Evolutionary conservation across 805 yeast species (phyloP).

Genomic region (Yarrowia sp.): DNA sequence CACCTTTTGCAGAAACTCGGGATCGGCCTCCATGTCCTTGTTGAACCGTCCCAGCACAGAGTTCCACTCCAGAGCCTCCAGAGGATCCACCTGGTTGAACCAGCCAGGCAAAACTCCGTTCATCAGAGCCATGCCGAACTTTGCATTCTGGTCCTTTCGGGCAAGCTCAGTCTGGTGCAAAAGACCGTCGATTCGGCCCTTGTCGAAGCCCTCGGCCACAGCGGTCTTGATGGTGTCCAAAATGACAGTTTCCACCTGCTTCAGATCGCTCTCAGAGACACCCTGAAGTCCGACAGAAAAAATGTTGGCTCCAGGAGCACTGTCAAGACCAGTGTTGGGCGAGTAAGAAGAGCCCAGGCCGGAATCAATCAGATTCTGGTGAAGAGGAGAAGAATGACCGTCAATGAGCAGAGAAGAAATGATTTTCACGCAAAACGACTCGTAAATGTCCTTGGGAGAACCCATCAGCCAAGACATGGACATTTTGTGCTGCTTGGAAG

Average conservation of each 20-base stretch:
- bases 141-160: slow-evolving; percentile 82
- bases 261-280: slow-evolving; percentile 47
- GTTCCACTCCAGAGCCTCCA: slow-evolving; percentile 64
- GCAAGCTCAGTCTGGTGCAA: slow-evolving; percentile 82
- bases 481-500: slow-evolving; percentile 63
- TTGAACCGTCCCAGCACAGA: slow-evolving; percentile 57
- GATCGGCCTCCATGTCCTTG: slow-evolving; percentile 53
- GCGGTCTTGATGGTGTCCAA: slow-evolving; percentile 47
- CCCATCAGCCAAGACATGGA: slow-evolving; percentile 91
- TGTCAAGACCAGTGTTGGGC: slow-evolving; percentile 83
- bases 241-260: slow-evolving; percentile 48
- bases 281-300: slow-evolving; percentile 88
- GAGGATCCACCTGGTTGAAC: slow-evolving; percentile 77
- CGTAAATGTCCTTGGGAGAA: slow-evolving; percentile 61
- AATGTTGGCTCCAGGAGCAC: slow-evolving; percentile 69
- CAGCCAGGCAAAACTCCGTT: slow-evolving; percentile 78
- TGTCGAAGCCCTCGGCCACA: slow-evolving; percentile 47
- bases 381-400: slow-evolving; percentile 89
- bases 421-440: slow-evolving; percentile 67
- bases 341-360: slow-evolving; percentile 83
- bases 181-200: slow-evolving; percentile 71
- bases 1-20: slow-evolving; percentile 57
- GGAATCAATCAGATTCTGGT: slow-evolving; percentile 79
- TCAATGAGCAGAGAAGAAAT: slow-evolving; percentile 70
- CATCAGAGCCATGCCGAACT: slow-evolving; percentile 78